Evolutionary conservation across 768 basidiomycete species (phyloP).

Genomic region (Hysterangium stoloniferum): DNA sequence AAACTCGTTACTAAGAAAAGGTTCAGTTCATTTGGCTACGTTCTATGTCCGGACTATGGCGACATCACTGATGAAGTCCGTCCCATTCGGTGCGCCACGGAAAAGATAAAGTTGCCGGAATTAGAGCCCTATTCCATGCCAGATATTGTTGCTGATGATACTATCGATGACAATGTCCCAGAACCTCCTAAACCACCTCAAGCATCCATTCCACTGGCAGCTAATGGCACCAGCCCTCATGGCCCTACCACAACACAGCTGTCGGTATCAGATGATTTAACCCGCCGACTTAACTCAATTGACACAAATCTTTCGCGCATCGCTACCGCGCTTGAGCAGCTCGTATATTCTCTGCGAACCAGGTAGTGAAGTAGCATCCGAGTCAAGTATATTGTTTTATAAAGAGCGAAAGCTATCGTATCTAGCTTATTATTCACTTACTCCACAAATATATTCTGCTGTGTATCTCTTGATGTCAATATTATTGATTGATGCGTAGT

Average conservation of each 20-base stretch:
- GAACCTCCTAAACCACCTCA: slow-evolving; percentile 8
- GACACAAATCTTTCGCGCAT: slow-evolving; percentile 31
- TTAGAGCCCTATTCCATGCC: slow-evolving; percentile 19
- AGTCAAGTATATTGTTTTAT: too few relatives aligned
- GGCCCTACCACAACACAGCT: not conserved
- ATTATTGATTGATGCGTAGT: too few relatives aligned
- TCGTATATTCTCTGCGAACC: too few relatives aligned
- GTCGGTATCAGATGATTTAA: slow-evolving; percentile 24
- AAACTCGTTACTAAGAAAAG: slow-evolving; percentile 19
- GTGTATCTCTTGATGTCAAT: too few relatives aligned
- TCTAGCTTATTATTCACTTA: too few relatives aligned
- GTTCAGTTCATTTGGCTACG: slow-evolving; percentile 29
- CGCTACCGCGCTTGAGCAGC: slow-evolving; percentile 29
- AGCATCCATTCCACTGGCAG: not conserved
- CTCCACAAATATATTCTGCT: too few relatives aligned
- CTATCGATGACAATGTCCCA: slow-evolving; percentile 28
- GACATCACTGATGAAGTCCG: slow-evolving; percentile 23
- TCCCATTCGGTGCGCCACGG: slow-evolving; percentile 29
- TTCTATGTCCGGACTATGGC: slow-evolving; percentile 30
- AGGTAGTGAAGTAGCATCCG: too few relatives aligned
- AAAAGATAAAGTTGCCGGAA: slow-evolving; percentile 24
- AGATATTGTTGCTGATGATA: slow-evolving; percentile 25
- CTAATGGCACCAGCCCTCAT: slow-evolving; percentile 5
- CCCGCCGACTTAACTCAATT: slow-evolving; percentile 26
- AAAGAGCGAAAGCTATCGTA: too few relatives aligned